These are phyloP conservation scores for Rhodosorus marinus DNA, from an alignment of 23 red algal genomes.

Conservation along the genomic window DNA sequence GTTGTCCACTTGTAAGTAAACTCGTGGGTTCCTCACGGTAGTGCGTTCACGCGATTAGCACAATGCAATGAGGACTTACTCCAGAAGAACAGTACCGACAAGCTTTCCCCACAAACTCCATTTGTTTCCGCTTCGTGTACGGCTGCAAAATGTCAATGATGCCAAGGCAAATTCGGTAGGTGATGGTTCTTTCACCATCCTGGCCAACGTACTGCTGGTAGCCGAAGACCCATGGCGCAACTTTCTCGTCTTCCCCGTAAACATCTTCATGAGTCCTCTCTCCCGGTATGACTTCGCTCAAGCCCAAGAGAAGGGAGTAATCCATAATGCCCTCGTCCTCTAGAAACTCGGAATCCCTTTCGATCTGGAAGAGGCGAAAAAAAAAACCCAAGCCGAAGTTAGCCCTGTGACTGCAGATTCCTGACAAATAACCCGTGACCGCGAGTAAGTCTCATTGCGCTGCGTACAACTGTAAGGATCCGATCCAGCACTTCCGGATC, in stretches of 20 bases:
- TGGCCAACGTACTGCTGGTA: conserved; percentile 19
- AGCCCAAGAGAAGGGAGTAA: conserved; percentile 58
- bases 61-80: too few species aligned
- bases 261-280: conserved; percentile 19
- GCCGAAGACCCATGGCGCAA: conserved; percentile 33
- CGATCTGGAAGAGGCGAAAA: conserved; percentile 40
- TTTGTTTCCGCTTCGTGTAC: conserved; percentile 36
- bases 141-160: conserved; percentile 79
- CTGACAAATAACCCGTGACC: too few species aligned
- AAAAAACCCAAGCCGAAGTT: too few species aligned
- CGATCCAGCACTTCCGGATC: conserved; percentile 25
- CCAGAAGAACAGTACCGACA: too few species aligned
- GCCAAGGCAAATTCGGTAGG: conserved; percentile 38
- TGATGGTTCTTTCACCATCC: too few species aligned
- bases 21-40: too few species aligned
- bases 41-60: too few species aligned
- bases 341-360: conserved; percentile 40
- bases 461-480: too few species aligned
- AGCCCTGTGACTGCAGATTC: too few species aligned
- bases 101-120: conserved; percentile 51
- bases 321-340: conserved; percentile 59
- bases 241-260: conserved; percentile 26
- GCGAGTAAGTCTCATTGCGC: too few species aligned
- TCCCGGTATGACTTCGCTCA: conserved; percentile 46
- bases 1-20: too few species aligned